Percentiles rank a stretch among this genome's conserved stretches.
Evolutionary conservation across 352 stramenopile species (phyloP).

Genomic region (Blastocystis sp.): DNA sequence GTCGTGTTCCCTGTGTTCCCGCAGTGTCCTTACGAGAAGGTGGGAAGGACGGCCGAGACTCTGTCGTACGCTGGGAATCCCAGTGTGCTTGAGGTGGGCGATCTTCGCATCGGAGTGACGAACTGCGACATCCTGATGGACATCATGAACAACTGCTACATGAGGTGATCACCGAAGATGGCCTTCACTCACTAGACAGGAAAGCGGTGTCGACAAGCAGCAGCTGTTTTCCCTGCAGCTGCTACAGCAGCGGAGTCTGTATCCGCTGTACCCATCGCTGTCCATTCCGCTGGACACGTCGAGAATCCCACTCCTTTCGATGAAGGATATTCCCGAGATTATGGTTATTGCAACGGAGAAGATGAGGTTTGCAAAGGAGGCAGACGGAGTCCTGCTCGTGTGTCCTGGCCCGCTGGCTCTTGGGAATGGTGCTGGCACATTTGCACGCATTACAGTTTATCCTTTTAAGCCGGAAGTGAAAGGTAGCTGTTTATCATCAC

Average conservation of each 20-base stretch:
- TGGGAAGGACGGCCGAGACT: neutral
- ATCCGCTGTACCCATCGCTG: constrained; percentile 14
- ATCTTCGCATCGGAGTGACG: neutral
- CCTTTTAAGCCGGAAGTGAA: neutral
- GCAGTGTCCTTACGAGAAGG: neutral
- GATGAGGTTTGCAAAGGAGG: constrained; percentile 35
- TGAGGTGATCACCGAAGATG: neutral
- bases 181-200: neutral
- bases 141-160: neutral
- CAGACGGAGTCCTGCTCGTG: constrained; percentile 2
- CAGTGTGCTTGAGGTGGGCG: neutral
- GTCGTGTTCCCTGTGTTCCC: constrained; percentile 1
- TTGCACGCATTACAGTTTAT: constrained; percentile 24
- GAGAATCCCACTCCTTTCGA: neutral
- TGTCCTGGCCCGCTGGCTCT: neutral
- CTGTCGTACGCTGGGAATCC: neutral
- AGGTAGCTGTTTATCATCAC: neutral
- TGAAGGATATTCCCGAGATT: neutral
- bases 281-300: neutral
- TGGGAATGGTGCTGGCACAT: constrained; percentile 26
- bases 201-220: constrained; percentile 31
- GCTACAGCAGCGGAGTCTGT: constrained; percentile 38
- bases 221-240: neutral
- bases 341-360: constrained; percentile 45
- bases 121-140: constrained; percentile 50